These are phyloP conservation scores for Ambrosia artemisiifolia DNA, from an alignment of 129 eudicot species.

Conservation along the genomic window DNA sequence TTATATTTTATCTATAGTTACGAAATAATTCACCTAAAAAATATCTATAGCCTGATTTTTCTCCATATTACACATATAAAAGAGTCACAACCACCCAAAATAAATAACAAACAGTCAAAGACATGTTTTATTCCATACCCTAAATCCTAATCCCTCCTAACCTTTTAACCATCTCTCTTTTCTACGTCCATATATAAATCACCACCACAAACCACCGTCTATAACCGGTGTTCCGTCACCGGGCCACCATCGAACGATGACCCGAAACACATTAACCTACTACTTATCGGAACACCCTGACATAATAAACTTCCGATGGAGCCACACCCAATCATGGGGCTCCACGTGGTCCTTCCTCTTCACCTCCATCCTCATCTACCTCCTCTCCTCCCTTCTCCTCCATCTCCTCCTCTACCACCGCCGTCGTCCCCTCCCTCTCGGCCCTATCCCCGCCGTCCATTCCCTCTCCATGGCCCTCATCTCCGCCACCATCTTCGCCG, in stretches of 20 bases:
- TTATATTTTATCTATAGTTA: too few species aligned
- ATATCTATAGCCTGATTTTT: neutral
- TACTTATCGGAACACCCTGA: constrained; percentile 77
- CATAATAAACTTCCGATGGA: constrained; percentile 72
- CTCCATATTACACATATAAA: neutral
- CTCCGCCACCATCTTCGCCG: constrained; percentile 72
- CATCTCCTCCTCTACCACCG: constrained; percentile 50
- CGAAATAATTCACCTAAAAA: too few species aligned
- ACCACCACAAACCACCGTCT: constrained; percentile 6
- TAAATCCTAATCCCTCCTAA: constrained; percentile 1
- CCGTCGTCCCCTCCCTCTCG: constrained; percentile 56
- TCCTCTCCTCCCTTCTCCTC: constrained; percentile 46
- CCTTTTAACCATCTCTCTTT: constrained; percentile 9
- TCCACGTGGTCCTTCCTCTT: constrained; percentile 84
- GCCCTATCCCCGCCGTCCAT: constrained; percentile 75
- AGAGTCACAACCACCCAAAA: neutral
- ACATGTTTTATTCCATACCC: neutral
- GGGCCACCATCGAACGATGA: constrained; percentile 34
- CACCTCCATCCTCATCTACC: constrained; percentile 52
- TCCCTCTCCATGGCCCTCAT: constrained; percentile 57
- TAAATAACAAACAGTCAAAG: constrained; percentile 18
- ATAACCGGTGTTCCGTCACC: constrained; percentile 19
- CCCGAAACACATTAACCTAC: constrained; percentile 33
- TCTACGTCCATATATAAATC: neutral
- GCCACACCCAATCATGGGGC: constrained; percentile 65